phyloP scores from a whole-genome alignment of 306 rosid genomes.

The Vigna unguiculata region DNA sequence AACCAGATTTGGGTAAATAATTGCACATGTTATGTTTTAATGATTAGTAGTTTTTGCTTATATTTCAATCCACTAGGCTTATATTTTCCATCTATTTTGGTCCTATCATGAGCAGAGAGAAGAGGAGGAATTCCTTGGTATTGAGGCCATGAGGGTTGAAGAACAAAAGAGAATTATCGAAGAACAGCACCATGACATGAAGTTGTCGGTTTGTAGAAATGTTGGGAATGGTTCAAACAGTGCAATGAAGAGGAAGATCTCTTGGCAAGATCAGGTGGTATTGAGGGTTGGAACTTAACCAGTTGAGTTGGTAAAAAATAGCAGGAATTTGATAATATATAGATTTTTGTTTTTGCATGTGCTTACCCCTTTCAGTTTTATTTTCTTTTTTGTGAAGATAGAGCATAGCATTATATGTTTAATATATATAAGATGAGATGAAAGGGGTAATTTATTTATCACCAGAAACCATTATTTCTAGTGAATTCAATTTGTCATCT shows the following conservation, averaged over 20 bases:
- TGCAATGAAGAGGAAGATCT: conserved; percentile 80
- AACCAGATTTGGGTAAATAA: conserved; percentile 77
- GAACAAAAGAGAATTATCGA: conserved; percentile 68
- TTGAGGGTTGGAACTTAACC: conserved; percentile 74
- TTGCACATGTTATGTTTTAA: background rate
- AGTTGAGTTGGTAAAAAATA: no score
- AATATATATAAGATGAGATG: conserved; percentile 41
- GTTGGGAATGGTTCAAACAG: conserved; percentile 65
- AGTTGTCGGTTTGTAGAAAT: conserved; percentile 66
- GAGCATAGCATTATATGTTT: conserved; percentile 35
- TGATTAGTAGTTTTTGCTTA: conserved; percentile 20
- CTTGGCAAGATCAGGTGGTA: conserved; percentile 92
- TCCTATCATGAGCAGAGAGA: conserved; percentile 58
- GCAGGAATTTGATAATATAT: conserved; percentile 9
- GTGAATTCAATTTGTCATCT: background rate
- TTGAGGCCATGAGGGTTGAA: conserved; percentile 55
- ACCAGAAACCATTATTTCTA: conserved; percentile 23
- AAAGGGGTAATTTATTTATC: conserved; percentile 50
- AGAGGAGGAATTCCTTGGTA: conserved; percentile 70
- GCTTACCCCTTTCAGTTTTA: conserved; percentile 23
- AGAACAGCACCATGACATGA: conserved; percentile 63
- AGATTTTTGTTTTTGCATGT: conserved; percentile 9
- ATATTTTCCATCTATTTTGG: conserved; percentile 9
- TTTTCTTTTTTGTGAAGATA: conserved; percentile 28
- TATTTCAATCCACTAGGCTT: conserved; percentile 11